Base-by-base conservation (phyloP, 2,329 filamentous ascomycete genomes). In the Neospermospora avenae region DNA sequence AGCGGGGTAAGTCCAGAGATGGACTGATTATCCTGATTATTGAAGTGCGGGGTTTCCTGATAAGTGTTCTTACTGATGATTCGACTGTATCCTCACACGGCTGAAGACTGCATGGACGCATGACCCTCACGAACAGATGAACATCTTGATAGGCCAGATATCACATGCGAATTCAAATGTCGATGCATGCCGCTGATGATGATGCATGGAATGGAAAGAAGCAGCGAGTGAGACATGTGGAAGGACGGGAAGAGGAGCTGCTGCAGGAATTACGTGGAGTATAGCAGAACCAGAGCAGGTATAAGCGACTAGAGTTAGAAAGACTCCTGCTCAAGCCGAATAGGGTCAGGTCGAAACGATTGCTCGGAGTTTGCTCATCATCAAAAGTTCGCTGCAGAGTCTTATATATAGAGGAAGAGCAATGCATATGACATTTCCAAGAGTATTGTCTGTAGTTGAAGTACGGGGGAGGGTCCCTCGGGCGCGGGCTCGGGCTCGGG, bases 1-100 rank as follows among this genome's bases (percentile, higher is more conserved):
- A 44, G 57, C 56, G 62, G 62, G 59, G 55, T 61, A 45, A 37
- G n/a, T 28, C 49, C 54, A 48, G 51, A 11, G 20, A 54, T 60
- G 55, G 41, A 1, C 11, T 1, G 25, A 20, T 10, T 5, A 46
- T 41, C 6, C 20, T 44, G 11, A 31, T 31, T 31, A 5, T 10
- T 10, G 11, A 6, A 42, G 14, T 44, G 57, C 42, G 55, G 55
- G 55, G 44, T 51, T 28, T 5, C 28, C 11, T 31, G 5, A 31
- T 10, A 31, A n/a, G n/a, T n/a, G n/a, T 31, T 31, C 28, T 5
- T 14, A 42, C 28, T 39, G 39, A 22, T 58, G 57, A 34, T 25
- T 46, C 44, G 54, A 28, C 24, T 34, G 20, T 24, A 46, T 41
- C 10, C 31, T 54, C 51, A 22, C 22, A 54, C 28, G 42, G 51